Conservation (phyloP, 345 rosid species). For the Eucalyptus sp. region DNA sequence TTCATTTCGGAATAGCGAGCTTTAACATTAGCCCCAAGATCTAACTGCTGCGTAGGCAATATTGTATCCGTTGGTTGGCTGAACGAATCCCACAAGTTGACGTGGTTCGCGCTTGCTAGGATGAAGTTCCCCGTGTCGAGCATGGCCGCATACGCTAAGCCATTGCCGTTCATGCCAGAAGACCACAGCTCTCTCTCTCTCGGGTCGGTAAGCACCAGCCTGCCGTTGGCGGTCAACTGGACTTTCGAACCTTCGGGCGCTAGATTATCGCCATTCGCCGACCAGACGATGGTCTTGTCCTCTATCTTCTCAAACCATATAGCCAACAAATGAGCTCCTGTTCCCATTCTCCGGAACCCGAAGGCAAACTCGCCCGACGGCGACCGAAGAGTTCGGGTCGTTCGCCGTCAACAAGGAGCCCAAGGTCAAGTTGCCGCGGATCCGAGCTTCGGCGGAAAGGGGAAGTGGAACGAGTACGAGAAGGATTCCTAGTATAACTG, state of each 20-base stretch:
- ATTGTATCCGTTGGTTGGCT: neutral
- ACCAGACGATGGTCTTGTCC: neutral
- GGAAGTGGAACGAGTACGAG: neutral
- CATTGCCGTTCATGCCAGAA: fast-evolving
- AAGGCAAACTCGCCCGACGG: neutral
- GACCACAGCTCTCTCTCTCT: neutral
- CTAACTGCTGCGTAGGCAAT: neutral
- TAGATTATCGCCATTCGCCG: neutral
- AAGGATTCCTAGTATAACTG: neutral
- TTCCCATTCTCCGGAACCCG: neutral
- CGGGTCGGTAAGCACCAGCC: neutral
- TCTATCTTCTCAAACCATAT: neutral
- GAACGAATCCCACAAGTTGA: neutral
- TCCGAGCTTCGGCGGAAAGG: neutral
- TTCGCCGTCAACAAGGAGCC: neutral
- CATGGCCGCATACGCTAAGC: neutral
- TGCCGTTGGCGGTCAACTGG: neutral
- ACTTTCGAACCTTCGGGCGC: neutral
- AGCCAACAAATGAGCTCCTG: neutral
- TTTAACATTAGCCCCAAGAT: neutral
- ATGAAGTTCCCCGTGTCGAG: neutral
- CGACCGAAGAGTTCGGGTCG: neutral
- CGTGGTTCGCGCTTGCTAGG: neutral
- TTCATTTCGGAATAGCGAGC: neutral
- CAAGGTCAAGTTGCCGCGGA: neutral